Conservation (phyloP, 768 basidiomycete species). For the Dioszegia hungarica region DNA sequence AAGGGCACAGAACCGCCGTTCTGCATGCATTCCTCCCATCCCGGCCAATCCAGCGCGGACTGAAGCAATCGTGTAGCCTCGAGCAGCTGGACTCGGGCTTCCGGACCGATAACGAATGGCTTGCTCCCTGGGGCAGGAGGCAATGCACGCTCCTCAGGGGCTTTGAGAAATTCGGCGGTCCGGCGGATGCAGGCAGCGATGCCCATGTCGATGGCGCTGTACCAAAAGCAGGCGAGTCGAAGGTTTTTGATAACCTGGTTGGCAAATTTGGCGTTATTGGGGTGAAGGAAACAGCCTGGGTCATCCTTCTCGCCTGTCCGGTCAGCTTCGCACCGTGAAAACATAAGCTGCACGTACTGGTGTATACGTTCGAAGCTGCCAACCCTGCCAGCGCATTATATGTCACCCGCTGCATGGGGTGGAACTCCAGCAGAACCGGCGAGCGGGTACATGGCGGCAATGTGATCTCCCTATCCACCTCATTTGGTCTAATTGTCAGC, state of each 20-base stretch:
- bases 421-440: constrained; percentile 18
- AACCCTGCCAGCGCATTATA: constrained; percentile 39
- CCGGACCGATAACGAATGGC: not conserved
- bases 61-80: constrained; percentile 22
- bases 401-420: constrained; percentile 29
- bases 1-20: constrained; percentile 23
- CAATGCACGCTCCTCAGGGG: constrained; percentile 7
- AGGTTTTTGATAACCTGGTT: constrained; percentile 35
- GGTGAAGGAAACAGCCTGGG: constrained; percentile 35
- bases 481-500: constrained; percentile 18
- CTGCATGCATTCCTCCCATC: constrained; percentile 36
- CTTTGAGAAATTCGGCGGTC: constrained; percentile 2
- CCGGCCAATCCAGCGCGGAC: constrained; percentile 15
- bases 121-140: too few species aligned
- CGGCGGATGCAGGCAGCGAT: constrained; percentile 11
- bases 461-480: constrained; percentile 29
- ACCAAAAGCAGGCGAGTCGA: constrained; percentile 41
- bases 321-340: not conserved
- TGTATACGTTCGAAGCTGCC: constrained; percentile 24
- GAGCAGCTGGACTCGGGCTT: constrained; percentile 9
- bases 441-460: constrained; percentile 26
- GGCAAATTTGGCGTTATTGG: constrained; percentile 19
- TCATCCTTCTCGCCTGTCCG: constrained; percentile 24
- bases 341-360: constrained; percentile 7
- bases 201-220: constrained; percentile 24